phyloP scores from a whole-genome alignment of 108 stramenopile genomes.

The Nitzschia palea region DNA sequence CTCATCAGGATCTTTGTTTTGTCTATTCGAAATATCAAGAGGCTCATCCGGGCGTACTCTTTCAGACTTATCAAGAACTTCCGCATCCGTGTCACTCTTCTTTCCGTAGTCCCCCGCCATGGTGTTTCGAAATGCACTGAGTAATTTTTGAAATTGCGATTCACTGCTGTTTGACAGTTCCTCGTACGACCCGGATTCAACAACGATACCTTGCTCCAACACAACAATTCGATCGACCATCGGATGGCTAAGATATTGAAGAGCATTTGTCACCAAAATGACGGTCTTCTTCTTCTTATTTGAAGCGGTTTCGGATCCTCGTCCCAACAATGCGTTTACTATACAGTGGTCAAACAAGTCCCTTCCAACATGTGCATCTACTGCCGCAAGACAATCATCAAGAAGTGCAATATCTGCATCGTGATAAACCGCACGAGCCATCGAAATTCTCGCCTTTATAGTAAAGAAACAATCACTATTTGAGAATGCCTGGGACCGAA shows the following conservation, averaged over 20 bases:
- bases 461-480: too few species aligned
- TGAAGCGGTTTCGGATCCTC: background rate
- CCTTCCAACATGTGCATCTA: slow-evolving; percentile 88
- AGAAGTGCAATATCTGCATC: slow-evolving; percentile 83
- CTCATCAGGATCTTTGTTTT: background rate
- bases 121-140: slow-evolving; percentile 32
- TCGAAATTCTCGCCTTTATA: slow-evolving; percentile 72
- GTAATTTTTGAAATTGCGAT: slow-evolving; percentile 52
- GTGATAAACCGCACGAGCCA: slow-evolving; percentile 91
- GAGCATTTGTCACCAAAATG: slow-evolving; percentile 86
- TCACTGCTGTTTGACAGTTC: slow-evolving; percentile 55
- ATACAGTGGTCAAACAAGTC: slow-evolving; percentile 88
- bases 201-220: slow-evolving; percentile 63
- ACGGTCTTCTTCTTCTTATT: slow-evolving; percentile 43
- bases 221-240: slow-evolving; percentile 71
- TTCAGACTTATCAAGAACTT: too few species aligned
- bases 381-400: slow-evolving; percentile 62
- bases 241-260: slow-evolving; percentile 71
- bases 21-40: too few species aligned
- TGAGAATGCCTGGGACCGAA: too few species aligned
- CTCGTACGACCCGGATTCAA: slow-evolving; percentile 66
- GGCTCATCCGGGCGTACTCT: too few species aligned
- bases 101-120: background rate
- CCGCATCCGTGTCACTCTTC: too few species aligned
- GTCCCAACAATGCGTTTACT: slow-evolving; percentile 53